Evolutionary conservation across 305 asterid genomes (phyloP).

Genomic region (Fraxinus greggii): DNA sequence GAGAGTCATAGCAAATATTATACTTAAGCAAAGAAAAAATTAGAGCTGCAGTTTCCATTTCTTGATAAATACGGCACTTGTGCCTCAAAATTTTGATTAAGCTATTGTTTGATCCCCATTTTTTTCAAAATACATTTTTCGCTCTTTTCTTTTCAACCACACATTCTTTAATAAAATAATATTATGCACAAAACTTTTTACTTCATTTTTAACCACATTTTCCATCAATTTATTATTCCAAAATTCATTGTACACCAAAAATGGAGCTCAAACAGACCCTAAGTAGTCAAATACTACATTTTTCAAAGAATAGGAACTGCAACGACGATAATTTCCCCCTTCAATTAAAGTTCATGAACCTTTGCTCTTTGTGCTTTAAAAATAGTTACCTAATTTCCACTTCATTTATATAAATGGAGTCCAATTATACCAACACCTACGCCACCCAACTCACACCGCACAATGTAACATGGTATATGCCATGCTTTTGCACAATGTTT

Average conservation of each 20-base stretch:
- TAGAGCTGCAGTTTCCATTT: not conserved
- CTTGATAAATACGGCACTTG: not conserved
- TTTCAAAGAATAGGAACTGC: not conserved
- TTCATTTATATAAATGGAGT: slow-evolving; percentile 14
- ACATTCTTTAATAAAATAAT: too few species aligned
- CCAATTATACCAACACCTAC: not conserved
- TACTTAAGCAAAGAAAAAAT: too few species aligned
- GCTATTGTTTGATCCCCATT: too few species aligned
- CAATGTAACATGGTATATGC: not conserved
- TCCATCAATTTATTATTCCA: too few species aligned
- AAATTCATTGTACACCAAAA: too few species aligned
- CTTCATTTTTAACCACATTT: too few species aligned
- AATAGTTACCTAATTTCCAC: slow-evolving; percentile 30
- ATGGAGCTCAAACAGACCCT: too few species aligned
- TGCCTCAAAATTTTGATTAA: not conserved
- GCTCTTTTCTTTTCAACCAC: too few species aligned
- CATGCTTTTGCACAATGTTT: not conserved
- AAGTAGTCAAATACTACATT: not conserved
- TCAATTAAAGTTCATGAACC: not conserved
- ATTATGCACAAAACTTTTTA: too few species aligned
- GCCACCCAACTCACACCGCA: not conserved
- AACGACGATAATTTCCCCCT: not conserved
- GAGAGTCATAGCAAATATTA: too few species aligned
- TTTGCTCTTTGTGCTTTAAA: slow-evolving; percentile 16
- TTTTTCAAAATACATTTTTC: too few species aligned